Evolutionary conservation across 495 filamentous ascomycete species (phyloP).

Genomic region (Penicillium bialowiezense): DNA sequence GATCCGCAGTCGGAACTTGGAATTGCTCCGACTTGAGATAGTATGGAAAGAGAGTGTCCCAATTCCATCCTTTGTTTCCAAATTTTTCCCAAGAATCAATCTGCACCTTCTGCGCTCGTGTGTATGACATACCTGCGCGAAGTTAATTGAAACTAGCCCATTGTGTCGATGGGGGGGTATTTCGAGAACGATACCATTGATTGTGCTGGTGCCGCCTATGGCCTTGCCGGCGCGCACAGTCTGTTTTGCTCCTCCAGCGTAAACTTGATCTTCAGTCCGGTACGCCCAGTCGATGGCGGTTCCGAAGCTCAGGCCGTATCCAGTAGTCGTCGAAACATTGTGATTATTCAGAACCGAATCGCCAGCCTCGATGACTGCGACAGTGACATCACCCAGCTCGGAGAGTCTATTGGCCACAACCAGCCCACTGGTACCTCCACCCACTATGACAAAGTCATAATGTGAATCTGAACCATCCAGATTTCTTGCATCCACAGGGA

Average conservation of each 20-base stretch:
- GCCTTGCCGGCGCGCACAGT: constrained; percentile 46
- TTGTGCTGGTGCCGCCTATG: constrained; percentile 51
- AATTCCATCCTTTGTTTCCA: constrained; percentile 65
- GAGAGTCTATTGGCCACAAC: constrained; percentile 51
- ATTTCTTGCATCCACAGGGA: constrained; percentile 9
- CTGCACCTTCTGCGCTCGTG: constrained; percentile 30
- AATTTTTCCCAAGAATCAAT: constrained; percentile 56
- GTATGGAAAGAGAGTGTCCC: constrained; percentile 57
- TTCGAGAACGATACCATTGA: too few relatives aligned
- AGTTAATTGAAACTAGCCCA: background rate
- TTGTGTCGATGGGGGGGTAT: too few relatives aligned
- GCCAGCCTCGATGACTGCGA: constrained; percentile 55
- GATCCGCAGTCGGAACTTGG: constrained; percentile 34
- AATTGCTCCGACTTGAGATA: constrained; percentile 46
- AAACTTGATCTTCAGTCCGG: constrained; percentile 39
- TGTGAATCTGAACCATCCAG: constrained; percentile 1
- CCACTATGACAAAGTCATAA: constrained; percentile 47
- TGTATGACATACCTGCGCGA: constrained; percentile 46
- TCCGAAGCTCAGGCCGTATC: constrained; percentile 35
- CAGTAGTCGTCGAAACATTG: constrained; percentile 45
- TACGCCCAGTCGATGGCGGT: constrained; percentile 54
- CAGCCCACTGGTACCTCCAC: constrained; percentile 52
- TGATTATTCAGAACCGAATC: constrained; percentile 42
- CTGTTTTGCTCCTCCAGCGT: constrained; percentile 33
- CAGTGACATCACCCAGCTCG: constrained; percentile 39